Conservation (phyloP, 345 rosid genomes). For the Sisymbrium irio region DNA sequence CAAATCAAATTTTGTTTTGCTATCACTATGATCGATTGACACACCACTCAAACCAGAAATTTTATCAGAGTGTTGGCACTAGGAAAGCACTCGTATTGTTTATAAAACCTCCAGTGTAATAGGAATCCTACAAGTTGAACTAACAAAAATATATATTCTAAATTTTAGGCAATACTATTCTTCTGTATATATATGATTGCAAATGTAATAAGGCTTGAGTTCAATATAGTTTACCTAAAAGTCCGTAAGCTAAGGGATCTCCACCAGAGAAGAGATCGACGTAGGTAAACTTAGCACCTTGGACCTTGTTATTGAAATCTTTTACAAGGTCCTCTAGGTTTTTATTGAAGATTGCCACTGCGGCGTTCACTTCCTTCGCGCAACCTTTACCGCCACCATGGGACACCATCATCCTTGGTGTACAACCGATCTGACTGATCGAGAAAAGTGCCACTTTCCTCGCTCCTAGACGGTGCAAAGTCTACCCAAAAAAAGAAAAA, state of each 20-base stretch:
- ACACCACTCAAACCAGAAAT: not conserved
- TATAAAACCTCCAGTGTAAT: not conserved
- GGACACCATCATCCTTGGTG: constrained; percentile 3
- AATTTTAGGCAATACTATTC: not conserved
- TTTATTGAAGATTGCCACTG: constrained; percentile 31
- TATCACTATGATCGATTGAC: not conserved
- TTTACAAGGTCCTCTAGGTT: constrained; percentile 26
- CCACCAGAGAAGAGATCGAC: constrained; percentile 19
- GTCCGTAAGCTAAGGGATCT: not conserved
- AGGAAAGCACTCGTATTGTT: no score
- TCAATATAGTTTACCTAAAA: constrained; percentile 20
- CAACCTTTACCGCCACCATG: constrained; percentile 25
- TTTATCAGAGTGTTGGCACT: not conserved
- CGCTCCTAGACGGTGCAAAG: constrained; percentile 34
- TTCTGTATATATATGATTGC: not conserved
- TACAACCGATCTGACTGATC: constrained; percentile 29
- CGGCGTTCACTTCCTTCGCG: constrained; percentile 20
- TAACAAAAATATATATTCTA: not conserved
- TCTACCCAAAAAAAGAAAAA: constrained; percentile 6
- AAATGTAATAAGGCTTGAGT: not conserved
- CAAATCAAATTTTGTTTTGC: not conserved
- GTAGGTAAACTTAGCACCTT: constrained; percentile 26
- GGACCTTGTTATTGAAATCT: constrained; percentile 17
- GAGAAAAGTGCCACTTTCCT: constrained; percentile 38
- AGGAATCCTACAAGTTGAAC: not conserved